phyloP scores from a whole-genome alignment of 31 red algal genomes.

The Asparagopsis taxiformis region DNA sequence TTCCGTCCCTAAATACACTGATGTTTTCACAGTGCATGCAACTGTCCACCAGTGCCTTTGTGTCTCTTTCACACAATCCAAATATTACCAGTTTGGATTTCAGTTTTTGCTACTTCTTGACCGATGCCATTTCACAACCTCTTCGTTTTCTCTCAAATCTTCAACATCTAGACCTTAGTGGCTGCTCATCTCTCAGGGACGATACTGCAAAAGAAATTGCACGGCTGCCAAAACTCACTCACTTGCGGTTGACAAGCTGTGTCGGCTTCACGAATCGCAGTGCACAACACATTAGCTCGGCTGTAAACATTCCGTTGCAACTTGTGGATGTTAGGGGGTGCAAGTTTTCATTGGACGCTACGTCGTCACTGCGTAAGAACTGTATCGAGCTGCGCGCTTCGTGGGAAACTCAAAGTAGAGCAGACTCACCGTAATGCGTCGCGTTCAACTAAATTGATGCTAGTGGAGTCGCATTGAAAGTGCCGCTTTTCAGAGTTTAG shows the following conservation, averaged over 20 bases:
- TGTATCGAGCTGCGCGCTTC: constrained; percentile 23
- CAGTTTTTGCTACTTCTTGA: constrained; percentile 36
- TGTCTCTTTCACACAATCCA: constrained; percentile 1
- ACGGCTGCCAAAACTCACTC: background rate
- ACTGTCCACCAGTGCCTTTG: constrained; percentile 18
- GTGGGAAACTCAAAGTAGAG: too few relatives aligned
- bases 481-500: background rate
- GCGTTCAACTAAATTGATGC: too few relatives aligned
- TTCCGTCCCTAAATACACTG: constrained; percentile 15
- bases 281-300: background rate
- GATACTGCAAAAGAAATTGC: constrained; percentile 4
- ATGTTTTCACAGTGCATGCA: constrained; percentile 22
- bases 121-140: constrained; percentile 4
- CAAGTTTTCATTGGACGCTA: background rate
- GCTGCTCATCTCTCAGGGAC: constrained; percentile 32
- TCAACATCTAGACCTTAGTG: constrained; percentile 32
- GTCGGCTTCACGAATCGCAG: constrained; percentile 15
- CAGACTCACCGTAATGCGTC: too few relatives aligned
- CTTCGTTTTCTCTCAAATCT: constrained; percentile 4
- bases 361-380: background rate
- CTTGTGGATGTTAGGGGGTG: constrained; percentile 37
- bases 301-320: constrained; percentile 17
- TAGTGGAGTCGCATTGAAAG: too few relatives aligned
- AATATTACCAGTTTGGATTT: constrained; percentile 30
- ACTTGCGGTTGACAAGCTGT: constrained; percentile 13